phyloP scores from a whole-genome alignment of 2,329 filamentous ascomycete species.

The Ophiostoma piceae region DNA sequence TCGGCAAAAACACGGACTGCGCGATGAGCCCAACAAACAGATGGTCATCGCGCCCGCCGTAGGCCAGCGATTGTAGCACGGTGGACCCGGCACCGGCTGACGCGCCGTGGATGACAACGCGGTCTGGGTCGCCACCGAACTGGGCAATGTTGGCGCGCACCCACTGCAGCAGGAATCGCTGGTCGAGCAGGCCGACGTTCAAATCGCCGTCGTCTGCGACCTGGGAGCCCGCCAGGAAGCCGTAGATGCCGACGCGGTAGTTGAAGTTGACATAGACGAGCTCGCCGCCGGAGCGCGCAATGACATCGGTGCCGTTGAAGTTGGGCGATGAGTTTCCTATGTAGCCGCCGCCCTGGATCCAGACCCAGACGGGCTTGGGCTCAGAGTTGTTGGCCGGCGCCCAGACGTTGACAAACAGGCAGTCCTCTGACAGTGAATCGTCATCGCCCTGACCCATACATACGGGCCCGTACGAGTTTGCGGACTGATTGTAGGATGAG shows the following conservation, averaged over 20 bases:
- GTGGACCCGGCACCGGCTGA: background rate
- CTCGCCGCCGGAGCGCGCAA: conserved; percentile 35
- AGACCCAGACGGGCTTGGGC: background rate
- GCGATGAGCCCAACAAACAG: background rate
- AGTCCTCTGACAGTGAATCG: background rate
- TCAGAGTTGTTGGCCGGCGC: background rate
- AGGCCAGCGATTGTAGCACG: background rate
- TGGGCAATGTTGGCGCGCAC: background rate
- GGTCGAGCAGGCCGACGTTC: background rate
- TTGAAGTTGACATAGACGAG: conserved; percentile 56
- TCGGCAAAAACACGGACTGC: background rate
- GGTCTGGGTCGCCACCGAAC: background rate
- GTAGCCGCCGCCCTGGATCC: background rate
- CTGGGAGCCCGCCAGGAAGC: conserved; percentile 49
- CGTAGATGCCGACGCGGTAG: conserved; percentile 57
- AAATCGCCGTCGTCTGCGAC: background rate
- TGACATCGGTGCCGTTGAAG: conserved; percentile 45
- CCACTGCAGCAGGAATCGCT: background rate
- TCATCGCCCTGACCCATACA: background rate
- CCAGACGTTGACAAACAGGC: conserved; percentile 1
- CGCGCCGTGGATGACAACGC: background rate
- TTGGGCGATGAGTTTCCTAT: conserved; percentile 38
- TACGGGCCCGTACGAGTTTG: background rate
- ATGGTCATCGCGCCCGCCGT: background rate
- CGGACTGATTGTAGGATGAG: background rate